These are phyloP conservation scores for Fusarium equiseti DNA, from an alignment of 2,329 filamentous ascomycete species.

Conservation along the genomic window DNA sequence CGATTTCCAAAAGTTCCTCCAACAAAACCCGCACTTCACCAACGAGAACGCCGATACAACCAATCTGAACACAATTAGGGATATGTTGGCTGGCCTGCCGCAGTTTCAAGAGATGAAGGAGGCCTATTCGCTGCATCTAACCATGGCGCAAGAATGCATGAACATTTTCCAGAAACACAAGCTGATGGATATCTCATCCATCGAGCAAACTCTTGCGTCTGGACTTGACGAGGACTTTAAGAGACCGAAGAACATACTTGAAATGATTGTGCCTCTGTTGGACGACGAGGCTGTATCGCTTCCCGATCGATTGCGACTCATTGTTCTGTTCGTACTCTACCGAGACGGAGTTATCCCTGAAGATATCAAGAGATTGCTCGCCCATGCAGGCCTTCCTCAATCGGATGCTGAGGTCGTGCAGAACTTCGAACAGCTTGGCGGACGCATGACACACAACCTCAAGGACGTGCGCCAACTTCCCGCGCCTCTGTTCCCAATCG, in stretches of 20 bases:
- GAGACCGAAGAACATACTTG: conserved; percentile 89
- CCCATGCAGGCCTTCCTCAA: conserved; percentile 82
- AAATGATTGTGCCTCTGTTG: conserved; percentile 86
- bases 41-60: conserved; percentile 76
- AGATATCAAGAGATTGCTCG: conserved; percentile 85
- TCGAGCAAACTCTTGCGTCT: conserved; percentile 92
- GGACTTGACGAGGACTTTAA: conserved; percentile 92
- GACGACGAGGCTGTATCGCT: conserved; percentile 82
- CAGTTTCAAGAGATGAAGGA: conserved; percentile 97
- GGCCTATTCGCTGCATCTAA: conserved; percentile 91
- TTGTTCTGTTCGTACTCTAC: conserved; percentile 88
- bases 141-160: conserved; percentile 98
- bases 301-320: conserved; percentile 83
- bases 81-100: conserved; percentile 94
- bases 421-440: conserved; percentile 87
- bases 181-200: conserved; percentile 84
- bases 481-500: conserved; percentile 78
- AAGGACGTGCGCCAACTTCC: conserved; percentile 80
- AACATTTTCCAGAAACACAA: conserved; percentile 88
- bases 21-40: conserved; percentile 92
- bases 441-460: conserved; percentile 73
- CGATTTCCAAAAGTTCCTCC: conserved; percentile 92
- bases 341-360: conserved; percentile 85
- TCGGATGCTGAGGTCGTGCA: conserved; percentile 78
- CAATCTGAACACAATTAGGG: conserved; percentile 90